Base-by-base conservation (phyloP, 176 grass and related monocot species). In the Aegilops longissima region DNA sequence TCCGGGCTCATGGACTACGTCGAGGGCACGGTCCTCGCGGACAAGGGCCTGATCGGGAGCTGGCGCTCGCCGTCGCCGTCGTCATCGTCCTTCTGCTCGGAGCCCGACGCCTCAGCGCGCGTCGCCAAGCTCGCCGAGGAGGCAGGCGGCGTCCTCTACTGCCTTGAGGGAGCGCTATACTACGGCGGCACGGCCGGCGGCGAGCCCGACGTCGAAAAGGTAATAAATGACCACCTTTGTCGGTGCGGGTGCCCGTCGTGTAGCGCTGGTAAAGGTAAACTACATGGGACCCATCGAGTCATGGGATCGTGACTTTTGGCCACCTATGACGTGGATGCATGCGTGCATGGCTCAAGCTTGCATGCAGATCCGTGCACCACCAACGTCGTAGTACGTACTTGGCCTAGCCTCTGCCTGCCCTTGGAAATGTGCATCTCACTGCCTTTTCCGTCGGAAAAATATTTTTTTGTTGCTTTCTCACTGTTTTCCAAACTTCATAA, bases 1-100 rank as follows among this genome's bases (percentile, higher is more conserved):
- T 85, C 83, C 24, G 87, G 89, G 59, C 21, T 83, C 30, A 86
- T 97, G 78, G 82, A 92, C 85, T 97, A 91, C 89, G 61, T 94
- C 20, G 94, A 90, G 83, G 94, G 91, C 39, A 83, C 89, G 16
- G 75, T 96, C 3, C 27, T 90, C 74, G 36, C 73, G 3, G 77
- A 86, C 34, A 56, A 86, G 51, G 40, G 79, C 40, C 89, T 86
- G 33, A 42, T 81, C 71, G 78, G 73, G 29, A 80, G 66, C 78
- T 94, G 93, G 90, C 80, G 90, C 30, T 92, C 89, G 17, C 66
- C 5, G 71, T 27, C 88, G 27, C 16, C 44, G 10, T 17, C 79
- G 21, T 9, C 31, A 9, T 87, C 79, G 2, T 81, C 70, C 30
- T 89, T 90, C 84, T 86, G 78, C 87, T 84, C 87, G 1, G 30